phyloP scores from a whole-genome alignment of 148 eudicot genomes.

The Agrostemma githago region DNA sequence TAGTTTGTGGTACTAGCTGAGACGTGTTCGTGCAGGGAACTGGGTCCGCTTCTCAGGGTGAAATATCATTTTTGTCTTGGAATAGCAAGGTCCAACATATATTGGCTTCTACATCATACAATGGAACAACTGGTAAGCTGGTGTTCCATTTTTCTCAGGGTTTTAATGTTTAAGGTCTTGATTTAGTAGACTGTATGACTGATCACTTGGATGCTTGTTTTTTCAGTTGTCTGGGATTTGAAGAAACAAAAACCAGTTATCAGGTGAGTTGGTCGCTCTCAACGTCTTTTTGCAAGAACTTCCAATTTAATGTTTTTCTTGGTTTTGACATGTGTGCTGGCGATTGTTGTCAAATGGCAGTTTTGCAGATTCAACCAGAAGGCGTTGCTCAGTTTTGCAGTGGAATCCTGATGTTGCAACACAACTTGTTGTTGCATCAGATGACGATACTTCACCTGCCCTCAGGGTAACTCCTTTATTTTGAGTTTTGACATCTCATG shows the following conservation, averaged over 20 bases:
- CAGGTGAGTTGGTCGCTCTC: constrained; percentile 40
- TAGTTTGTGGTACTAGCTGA: constrained; percentile 13
- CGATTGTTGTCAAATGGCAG: constrained; percentile 42
- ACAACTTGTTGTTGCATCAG: constrained; percentile 88
- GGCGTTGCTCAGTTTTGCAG: constrained; percentile 93
- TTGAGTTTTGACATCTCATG: neutral
- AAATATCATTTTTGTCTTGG: constrained; percentile 95
- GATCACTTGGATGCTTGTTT: constrained; percentile 7
- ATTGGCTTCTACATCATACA: constrained; percentile 83
- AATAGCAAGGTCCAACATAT: constrained; percentile 87
- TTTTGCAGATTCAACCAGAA: constrained; percentile 71
- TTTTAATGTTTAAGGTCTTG: constrained; percentile 11
- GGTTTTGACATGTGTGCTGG: neutral
- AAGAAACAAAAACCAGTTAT: constrained; percentile 92
- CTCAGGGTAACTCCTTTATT: constrained; percentile 48
- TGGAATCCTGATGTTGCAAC: constrained; percentile 98
- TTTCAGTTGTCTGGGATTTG: constrained; percentile 92
- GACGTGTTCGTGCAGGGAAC: constrained; percentile 53
- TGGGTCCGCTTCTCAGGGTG: constrained; percentile 85
- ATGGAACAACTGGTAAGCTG: constrained; percentile 78
- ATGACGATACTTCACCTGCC: constrained; percentile 86
- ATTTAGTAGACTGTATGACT: neutral
- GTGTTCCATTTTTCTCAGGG: neutral
- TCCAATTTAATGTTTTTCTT: neutral
- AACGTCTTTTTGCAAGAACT: neutral